Base-by-base conservation (phyloP, 2,329 filamentous ascomycete species). In the Botrytis elliptica region DNA sequence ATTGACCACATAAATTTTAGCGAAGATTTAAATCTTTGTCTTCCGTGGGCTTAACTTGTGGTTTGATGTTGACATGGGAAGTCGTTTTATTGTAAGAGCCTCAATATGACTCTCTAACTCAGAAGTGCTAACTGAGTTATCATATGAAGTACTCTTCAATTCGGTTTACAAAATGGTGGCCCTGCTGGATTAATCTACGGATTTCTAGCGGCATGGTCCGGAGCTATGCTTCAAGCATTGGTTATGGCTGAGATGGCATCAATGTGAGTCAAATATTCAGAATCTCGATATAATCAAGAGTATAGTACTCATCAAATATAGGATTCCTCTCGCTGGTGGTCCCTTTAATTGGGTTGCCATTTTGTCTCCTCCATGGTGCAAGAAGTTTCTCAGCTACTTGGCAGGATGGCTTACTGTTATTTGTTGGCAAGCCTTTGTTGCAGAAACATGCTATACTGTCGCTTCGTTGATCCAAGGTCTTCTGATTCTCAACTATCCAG, bases 241-340 rank as follows among this genome's bases (percentile, higher is more conserved):
- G 70, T 70, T 0, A 68, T 75, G 42, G 74, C 49, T n/a, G 74
- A 75, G 25, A 59, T 75, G 29, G 59, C 69, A 38, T 74, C 74
- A 42, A 75, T 75, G 74, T 78, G 74, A 74, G 77, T 71, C n/a
- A 40, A 40, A 7, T 3, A 20, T 8, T 8, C 16, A 25, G 5
- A 52, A 25, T 40, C 8, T 20, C 20, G 18, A 38, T 22, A 10
- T 33, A 29, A 14, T 33, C 25, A 36, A 1, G 16, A 14, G 5
- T 25, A 22, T 29, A 33, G 12, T 55, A 40, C 22, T 71, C 20
- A 69, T 57, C 46, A 42, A 10, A 4, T 7, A 33, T 59, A 77
- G 75, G 83, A 71, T 74, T 52, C 74, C 74, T 5, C 63, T 69
- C 9, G 69, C 74, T 16, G 74, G 74, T n/a, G 74, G 74, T 2